Evolutionary conservation across 306 rosid species (phyloP), one percentile per base, ranked within the genome.

Genomic region (Rosa chinensis): DNA sequence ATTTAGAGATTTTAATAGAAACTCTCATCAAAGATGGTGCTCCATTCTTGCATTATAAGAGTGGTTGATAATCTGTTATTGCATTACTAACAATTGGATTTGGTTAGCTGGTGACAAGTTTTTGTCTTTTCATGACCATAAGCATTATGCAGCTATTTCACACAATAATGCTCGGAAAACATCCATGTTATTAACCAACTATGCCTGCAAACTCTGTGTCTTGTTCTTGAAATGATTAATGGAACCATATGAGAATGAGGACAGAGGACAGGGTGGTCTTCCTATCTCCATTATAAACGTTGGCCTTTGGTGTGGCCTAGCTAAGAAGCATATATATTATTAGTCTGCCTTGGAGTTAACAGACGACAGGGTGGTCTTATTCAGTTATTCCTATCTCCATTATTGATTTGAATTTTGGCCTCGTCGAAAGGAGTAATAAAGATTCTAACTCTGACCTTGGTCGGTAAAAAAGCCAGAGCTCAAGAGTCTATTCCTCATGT

Each of bases 191-290:
- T 44, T 3, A 40, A 43, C 78, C 42, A 23, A 43, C 73, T 43
- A 18, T 72, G 37, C 11, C 32, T 9, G 44, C 21, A 16, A 59
- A 28, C 8, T 28, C 70, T 49, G 47, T 43, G 71, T 45, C 17
- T 44, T 58, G 47, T 42, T 17, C 47, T 40, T 25, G 79, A 48
- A 74, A 75, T 75, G 58, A 44, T 75, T 20, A 47, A 35, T 3
- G 11, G 70, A 40, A 17, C 18, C 37, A 44, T 44, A 25, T 10
- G 71, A 62, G 52, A 32, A 45, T 47, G 7, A 75, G 43, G 28
- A 74, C 78, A 21, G 49, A 35, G 40, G 20, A 62, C 71, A 25
- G 10, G 18, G 18, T 74, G 42, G 48, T 58, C n/a, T 37, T 56
- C 77, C 62, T 8, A 32, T 16, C 40, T 58, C 53, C 53, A 74